Evolutionary conservation across 2,329 filamentous ascomycete genomes (phyloP).

Genomic region (Fusarium nisikadoi): DNA sequence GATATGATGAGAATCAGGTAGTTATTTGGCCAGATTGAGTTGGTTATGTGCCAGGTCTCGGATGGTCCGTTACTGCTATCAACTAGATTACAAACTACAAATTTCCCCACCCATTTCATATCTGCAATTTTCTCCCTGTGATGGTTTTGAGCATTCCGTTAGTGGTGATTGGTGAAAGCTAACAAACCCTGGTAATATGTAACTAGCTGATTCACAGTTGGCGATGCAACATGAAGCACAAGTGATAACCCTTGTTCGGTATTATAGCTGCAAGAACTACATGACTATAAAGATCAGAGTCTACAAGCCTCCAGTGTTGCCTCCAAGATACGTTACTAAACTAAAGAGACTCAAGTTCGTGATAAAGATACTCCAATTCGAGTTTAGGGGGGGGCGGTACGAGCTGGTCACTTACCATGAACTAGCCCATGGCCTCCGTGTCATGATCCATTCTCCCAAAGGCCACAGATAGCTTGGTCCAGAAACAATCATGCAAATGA

Average conservation of each 20-base stretch:
- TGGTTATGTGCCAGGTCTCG: background rate
- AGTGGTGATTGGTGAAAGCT: background rate
- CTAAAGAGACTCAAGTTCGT: background rate
- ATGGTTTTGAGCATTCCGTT: background rate
- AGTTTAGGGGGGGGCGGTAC: background rate
- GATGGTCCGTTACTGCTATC: background rate
- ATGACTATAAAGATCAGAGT: background rate
- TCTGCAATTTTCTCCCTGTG: background rate
- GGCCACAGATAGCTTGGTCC: background rate
- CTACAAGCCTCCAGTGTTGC: background rate
- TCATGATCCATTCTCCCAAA: background rate
- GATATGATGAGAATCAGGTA: slow-evolving; percentile 28
- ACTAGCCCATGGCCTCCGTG: background rate
- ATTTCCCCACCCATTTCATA: background rate
- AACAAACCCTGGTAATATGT: background rate
- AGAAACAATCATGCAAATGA: background rate
- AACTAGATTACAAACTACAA: slow-evolving; percentile 14
- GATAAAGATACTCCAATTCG: background rate
- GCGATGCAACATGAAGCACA: background rate
- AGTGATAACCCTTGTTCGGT: background rate
- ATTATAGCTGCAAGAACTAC: background rate
- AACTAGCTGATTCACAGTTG: background rate
- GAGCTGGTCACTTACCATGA: background rate
- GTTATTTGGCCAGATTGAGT: slow-evolving; percentile 2
- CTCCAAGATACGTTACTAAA: background rate